Evolutionary conservation across 2,329 filamentous ascomycete species (phyloP).

Genomic region (Epichloe gansuensis): DNA sequence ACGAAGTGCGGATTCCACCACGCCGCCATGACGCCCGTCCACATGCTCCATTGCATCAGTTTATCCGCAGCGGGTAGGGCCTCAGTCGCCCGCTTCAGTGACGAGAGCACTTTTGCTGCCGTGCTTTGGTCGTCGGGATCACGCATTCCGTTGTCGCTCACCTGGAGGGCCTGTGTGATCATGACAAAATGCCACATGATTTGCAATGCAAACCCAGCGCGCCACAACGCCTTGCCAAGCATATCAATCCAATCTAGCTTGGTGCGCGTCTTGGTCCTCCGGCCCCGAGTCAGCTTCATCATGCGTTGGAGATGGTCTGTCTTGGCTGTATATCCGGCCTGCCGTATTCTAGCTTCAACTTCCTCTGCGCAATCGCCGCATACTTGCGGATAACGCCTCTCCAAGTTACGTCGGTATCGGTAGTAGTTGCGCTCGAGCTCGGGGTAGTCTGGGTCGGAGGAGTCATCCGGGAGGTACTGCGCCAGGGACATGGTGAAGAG

Average conservation of each 20-base stretch:
- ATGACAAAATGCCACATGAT: constrained; percentile 36
- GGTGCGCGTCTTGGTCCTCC: constrained; percentile 19
- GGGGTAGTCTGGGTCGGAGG: constrained; percentile 53
- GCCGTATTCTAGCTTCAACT: constrained; percentile 55
- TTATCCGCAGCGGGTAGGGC: constrained; percentile 27
- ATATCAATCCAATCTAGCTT: constrained; percentile 29
- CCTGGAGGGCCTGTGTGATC: constrained; percentile 15
- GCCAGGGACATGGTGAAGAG: constrained; percentile 64
- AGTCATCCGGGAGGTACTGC: constrained; percentile 60
- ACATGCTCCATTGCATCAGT: constrained; percentile 34
- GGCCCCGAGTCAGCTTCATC: constrained; percentile 50
- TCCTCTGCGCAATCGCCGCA: constrained; percentile 68
- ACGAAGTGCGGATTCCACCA: constrained; percentile 61
- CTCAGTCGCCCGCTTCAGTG: constrained; percentile 9
- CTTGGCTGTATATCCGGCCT: constrained; percentile 68
- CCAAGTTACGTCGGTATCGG: constrained; percentile 57
- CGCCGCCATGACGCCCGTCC: constrained; percentile 35
- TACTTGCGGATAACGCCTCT: constrained; percentile 77
- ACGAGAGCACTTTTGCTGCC: constrained; percentile 5
- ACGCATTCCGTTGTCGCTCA: constrained; percentile 18
- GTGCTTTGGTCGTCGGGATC: constrained; percentile 19
- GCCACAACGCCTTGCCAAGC: constrained; percentile 35
- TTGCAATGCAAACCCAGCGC: constrained; percentile 32
- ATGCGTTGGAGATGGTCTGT: constrained; percentile 67
- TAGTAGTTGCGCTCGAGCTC: constrained; percentile 57